A percentile compares a stretch with the other conserved stretches of the same genome.
Evolutionary conservation across 106 monocot genomes (phyloP).

Genomic region (Acorus gramineus): DNA sequence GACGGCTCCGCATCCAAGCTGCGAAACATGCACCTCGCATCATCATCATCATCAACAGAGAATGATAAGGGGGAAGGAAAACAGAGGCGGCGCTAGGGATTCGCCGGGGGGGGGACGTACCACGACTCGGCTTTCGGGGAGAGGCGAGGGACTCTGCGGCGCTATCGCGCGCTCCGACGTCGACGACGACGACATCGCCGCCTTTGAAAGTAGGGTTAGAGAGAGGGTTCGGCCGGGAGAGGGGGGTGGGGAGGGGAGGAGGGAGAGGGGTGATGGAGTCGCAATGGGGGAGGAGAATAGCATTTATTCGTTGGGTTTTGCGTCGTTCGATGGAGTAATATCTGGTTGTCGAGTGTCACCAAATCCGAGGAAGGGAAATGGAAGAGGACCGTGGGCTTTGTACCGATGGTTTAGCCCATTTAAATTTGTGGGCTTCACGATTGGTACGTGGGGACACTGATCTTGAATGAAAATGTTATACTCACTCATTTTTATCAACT

Average conservation of each 20-base stretch:
- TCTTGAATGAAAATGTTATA: no score
- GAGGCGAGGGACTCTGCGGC: slow-evolving; percentile 20
- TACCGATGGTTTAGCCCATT: no score
- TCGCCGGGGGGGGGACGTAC: slow-evolving; percentile 11
- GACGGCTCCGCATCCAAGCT: slow-evolving; percentile 79
- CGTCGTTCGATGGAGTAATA: no score
- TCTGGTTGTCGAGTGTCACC: no score
- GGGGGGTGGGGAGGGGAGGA: no score
- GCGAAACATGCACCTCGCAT: background rate
- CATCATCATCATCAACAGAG: background rate
- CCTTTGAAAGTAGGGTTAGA: slow-evolving; percentile 9
- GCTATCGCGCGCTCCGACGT: background rate
- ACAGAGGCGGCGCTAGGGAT: background rate
- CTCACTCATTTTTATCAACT: no score
- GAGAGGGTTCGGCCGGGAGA: background rate
- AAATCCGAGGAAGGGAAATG: no score
- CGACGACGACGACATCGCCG: slow-evolving; percentile 26
- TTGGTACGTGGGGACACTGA: no score
- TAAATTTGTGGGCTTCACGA: no score
- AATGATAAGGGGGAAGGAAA: background rate
- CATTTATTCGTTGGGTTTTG: no score
- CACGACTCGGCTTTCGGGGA: slow-evolving; percentile 34
- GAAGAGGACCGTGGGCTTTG: no score
- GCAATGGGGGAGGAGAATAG: background rate
- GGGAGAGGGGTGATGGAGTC: slow-evolving; percentile 13